A percentile compares a stretch with the other conserved stretches of the same genome.
These are phyloP conservation scores for Trichoderma reesei DNA, from an alignment of 495 filamentous ascomycete species.

Conservation along the genomic window DNA sequence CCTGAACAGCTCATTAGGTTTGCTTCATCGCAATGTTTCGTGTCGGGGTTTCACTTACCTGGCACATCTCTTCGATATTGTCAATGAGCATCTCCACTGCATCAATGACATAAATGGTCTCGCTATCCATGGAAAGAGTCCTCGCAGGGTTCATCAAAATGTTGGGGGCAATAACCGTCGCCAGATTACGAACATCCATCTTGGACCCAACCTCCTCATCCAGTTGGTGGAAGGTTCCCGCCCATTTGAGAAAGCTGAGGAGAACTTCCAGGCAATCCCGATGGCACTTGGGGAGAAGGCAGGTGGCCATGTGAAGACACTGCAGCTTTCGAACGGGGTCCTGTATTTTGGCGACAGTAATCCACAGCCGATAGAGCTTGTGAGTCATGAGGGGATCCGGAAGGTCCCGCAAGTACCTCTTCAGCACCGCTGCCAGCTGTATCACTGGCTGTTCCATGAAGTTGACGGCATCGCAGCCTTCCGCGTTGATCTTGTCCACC, in stretches of 20 bases:
- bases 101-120: conserved; percentile 85
- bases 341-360: conserved; percentile 79
- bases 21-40: neutral
- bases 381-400: conserved; percentile 92
- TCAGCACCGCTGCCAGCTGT: conserved; percentile 87
- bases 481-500: conserved; percentile 70
- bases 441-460: conserved; percentile 77
- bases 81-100: conserved; percentile 82
- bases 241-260: conserved; percentile 96
- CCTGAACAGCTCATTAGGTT: conserved; percentile 38
- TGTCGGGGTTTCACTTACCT: conserved; percentile 50
- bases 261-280: conserved; percentile 92
- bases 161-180: conserved; percentile 97
- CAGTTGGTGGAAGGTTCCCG: conserved; percentile 89
- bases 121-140: conserved; percentile 56
- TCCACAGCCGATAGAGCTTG: conserved; percentile 86
- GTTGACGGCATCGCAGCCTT: conserved; percentile 71
- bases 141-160: conserved; percentile 70
- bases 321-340: conserved; percentile 75
- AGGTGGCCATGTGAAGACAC: conserved; percentile 85
- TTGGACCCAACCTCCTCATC: conserved; percentile 89
- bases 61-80: conserved; percentile 91
- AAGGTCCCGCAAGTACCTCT: conserved; percentile 90
- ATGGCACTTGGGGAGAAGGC: conserved; percentile 84
- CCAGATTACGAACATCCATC: conserved; percentile 98